These are phyloP conservation scores for Dictyostelium intermedium DNA, from an alignment of 78 protist genomes.

Conservation along the genomic window DNA sequence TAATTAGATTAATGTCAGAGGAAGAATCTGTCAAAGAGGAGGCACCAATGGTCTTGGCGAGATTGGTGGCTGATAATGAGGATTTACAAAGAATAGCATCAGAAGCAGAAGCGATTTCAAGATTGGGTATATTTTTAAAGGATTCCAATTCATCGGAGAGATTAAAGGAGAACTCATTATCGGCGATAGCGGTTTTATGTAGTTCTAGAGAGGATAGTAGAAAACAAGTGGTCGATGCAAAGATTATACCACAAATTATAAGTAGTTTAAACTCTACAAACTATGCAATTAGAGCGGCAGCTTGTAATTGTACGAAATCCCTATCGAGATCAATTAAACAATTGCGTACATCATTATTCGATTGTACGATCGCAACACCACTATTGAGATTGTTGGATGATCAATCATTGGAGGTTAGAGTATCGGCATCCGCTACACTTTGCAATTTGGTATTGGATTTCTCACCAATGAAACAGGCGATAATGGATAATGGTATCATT, in stretches of 20 bases:
- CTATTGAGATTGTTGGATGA: constrained; percentile 64
- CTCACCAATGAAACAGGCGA: constrained; percentile 83
- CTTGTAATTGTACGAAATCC: constrained; percentile 50
- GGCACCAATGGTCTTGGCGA: constrained; percentile 66
- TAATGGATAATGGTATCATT: constrained; percentile 79
- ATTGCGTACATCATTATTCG: constrained; percentile 77
- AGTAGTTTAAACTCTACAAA: background rate
- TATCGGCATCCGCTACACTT: constrained; percentile 73
- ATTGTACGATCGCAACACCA: constrained; percentile 66
- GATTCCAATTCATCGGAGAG: constrained; percentile 41
- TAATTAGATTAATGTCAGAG: constrained; percentile 58
- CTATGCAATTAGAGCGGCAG: constrained; percentile 74
- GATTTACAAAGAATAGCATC: constrained; percentile 76
- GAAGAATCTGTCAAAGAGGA: constrained; percentile 60
- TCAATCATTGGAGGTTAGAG: constrained; percentile 50
- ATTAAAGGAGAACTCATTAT: constrained; percentile 49
- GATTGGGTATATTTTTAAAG: constrained; percentile 46
- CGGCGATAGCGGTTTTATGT: constrained; percentile 78
- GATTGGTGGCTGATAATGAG: constrained; percentile 60
- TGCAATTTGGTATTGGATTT: constrained; percentile 85
- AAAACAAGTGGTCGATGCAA: constrained; percentile 72
- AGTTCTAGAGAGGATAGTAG: constrained; percentile 64
- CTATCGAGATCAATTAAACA: constrained; percentile 73
- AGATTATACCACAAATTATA: constrained; percentile 55
- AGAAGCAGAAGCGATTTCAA: constrained; percentile 74